Evolutionary conservation across 257 asterid genomes (phyloP).

Genomic region (Leptodermis oblonga): DNA sequence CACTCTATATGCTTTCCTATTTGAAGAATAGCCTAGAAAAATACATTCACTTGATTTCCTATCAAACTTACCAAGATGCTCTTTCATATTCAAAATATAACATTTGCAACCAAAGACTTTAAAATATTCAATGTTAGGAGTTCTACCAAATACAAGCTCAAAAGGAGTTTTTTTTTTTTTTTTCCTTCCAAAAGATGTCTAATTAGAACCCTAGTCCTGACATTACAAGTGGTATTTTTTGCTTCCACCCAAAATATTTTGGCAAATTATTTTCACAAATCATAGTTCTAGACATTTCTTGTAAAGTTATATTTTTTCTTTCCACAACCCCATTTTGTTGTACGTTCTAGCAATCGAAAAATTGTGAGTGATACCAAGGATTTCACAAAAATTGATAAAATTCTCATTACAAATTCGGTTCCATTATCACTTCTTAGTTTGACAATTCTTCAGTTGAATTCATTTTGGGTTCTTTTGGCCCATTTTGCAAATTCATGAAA

Average conservation of each 20-base stretch:
- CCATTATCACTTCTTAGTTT: too few relatives aligned
- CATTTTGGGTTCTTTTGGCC: too few relatives aligned
- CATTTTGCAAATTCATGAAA: too few relatives aligned
- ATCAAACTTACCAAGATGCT: neutral
- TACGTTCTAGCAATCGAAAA: too few relatives aligned
- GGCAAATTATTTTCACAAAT: neutral
- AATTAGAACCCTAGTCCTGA: neutral
- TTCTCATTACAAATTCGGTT: too few relatives aligned
- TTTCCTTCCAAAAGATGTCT: neutral
- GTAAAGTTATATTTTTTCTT: neutral
- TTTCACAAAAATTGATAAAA: too few relatives aligned
- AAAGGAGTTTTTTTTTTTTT: neutral
- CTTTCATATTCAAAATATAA: slow-evolving; percentile 1
- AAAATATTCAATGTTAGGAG: neutral
- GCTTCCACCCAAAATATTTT: slow-evolving; percentile 7
- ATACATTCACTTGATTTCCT: neutral
- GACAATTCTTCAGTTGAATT: too few relatives aligned
- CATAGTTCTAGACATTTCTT: slow-evolving; percentile 3
- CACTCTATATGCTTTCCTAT: neutral
- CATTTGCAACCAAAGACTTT: slow-evolving; percentile 12
- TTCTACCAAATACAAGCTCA: neutral
- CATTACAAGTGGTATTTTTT: neutral
- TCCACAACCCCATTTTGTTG: slow-evolving; percentile 1
- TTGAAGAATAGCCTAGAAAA: neutral
- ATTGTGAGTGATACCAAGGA: too few relatives aligned